Percentiles rank a stretch among this genome's conserved stretches.
These are phyloP conservation scores for Ophiostoma perfectum DNA, from an alignment of 2,329 filamentous ascomycete genomes.

Conservation along the genomic window DNA sequence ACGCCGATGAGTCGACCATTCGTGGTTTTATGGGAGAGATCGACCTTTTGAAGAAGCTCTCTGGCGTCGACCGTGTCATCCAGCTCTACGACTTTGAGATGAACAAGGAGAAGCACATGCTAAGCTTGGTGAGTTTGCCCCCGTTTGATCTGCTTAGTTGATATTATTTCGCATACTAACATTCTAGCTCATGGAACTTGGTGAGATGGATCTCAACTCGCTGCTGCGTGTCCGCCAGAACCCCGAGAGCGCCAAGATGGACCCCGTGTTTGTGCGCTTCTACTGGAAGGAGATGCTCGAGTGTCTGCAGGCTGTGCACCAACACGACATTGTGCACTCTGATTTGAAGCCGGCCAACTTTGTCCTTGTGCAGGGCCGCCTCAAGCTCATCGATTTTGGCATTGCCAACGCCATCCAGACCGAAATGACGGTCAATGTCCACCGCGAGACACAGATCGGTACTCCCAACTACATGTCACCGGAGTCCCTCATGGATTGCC, in stretches of 20 bases:
- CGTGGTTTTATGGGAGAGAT: conserved; percentile 93
- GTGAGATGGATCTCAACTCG: conserved; percentile 86
- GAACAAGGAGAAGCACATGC: conserved; percentile 82
- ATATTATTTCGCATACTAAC: conserved; percentile 37
- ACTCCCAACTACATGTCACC: conserved; percentile 99
- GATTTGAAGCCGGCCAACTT: conserved; percentile 98
- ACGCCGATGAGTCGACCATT: conserved; percentile 78
- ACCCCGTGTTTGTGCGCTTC: conserved; percentile 87
- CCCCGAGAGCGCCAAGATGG: conserved; percentile 68
- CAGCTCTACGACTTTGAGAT: conserved; percentile 87
- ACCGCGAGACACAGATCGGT: conserved; percentile 89
- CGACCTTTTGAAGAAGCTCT: conserved; percentile 75
- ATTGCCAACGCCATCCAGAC: conserved; percentile 96
- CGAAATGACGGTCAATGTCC: conserved; percentile 94
- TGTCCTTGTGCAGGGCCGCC: conserved; percentile 77
- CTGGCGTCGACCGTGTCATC: conserved; percentile 83
- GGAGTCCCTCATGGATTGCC: conserved; percentile 84
- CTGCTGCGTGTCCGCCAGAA: conserved; percentile 71
- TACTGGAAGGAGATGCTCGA: conserved; percentile 99
- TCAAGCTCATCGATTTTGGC: conserved; percentile 97
- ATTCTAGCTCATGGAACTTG: conserved; percentile 77
- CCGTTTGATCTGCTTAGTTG: neutral
- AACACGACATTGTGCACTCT: conserved; percentile 88
- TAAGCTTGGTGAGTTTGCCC: conserved; percentile 65
- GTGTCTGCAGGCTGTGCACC: conserved; percentile 84